A percentile compares a stretch with the other conserved stretches of the same genome.
phyloP scores from a whole-genome alignment of 495 filamentous ascomycete species.

The Penicillium macrosclerotiorum region DNA sequence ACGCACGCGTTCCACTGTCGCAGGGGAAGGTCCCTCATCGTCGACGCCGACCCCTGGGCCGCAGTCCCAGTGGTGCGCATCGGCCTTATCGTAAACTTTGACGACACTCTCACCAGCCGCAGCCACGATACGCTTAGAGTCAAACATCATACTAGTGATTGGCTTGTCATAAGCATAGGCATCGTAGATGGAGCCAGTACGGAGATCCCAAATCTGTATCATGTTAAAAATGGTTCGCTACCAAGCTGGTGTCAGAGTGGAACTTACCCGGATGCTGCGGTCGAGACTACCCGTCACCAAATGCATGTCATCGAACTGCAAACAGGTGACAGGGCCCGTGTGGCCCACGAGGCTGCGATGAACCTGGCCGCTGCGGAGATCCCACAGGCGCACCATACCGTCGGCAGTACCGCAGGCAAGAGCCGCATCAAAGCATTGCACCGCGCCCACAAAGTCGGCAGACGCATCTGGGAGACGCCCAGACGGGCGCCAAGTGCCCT shows the following conservation, averaged over 20 bases:
- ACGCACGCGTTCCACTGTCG: constrained; percentile 81
- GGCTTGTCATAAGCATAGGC: constrained; percentile 94
- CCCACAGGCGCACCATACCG: constrained; percentile 96
- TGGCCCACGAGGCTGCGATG: constrained; percentile 95
- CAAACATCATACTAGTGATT: constrained; percentile 97
- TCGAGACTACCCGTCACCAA: constrained; percentile 93
- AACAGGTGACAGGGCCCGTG: constrained; percentile 88
- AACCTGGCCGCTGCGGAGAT: constrained; percentile 93
- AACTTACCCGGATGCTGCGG: constrained; percentile 85
- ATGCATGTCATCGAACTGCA: constrained; percentile 97
- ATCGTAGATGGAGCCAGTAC: constrained; percentile 92
- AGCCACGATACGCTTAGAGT: constrained; percentile 83
- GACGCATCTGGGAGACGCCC: constrained; percentile 62
- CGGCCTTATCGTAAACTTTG: constrained; percentile 97
- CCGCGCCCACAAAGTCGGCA: constrained; percentile 89
- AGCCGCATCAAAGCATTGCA: constrained; percentile 96
- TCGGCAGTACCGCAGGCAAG: constrained; percentile 98
- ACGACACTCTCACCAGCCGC: constrained; percentile 89
- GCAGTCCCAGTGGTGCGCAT: constrained; percentile 96
- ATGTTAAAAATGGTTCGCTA: not conserved
- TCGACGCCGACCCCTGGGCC: constrained; percentile 71
- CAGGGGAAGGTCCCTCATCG: constrained; percentile 57
- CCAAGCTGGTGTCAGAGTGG: not conserved
- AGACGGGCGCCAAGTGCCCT: constrained; percentile 53
- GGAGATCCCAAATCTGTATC: constrained; percentile 92